Conservation (phyloP, 345 rosid genomes). For the Gossypium arboreum region DNA sequence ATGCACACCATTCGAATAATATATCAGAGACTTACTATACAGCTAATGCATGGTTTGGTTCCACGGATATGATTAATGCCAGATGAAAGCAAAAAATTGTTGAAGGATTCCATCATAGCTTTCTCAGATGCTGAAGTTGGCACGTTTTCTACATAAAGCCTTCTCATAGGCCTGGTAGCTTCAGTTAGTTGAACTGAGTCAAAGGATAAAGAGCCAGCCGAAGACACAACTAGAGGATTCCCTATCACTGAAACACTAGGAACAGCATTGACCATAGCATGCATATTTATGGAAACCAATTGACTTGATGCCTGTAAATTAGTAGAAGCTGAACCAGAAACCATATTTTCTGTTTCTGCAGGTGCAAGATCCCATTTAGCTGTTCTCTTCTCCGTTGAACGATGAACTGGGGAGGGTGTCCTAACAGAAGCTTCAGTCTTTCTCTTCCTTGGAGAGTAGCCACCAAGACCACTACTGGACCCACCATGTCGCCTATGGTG, state of each 20-base stretch:
- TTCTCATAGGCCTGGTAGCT: slow-evolving; percentile 81
- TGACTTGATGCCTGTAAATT: slow-evolving; percentile 39
- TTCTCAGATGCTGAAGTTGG: slow-evolving; percentile 81
- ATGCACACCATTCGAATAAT: slow-evolving; percentile 12
- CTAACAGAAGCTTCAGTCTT: slow-evolving; percentile 54
- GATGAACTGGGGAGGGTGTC: slow-evolving; percentile 66
- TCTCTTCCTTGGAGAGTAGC: slow-evolving; percentile 91
- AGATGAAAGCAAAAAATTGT: slow-evolving; percentile 61
- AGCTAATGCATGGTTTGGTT: slow-evolving; percentile 82
- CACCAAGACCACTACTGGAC: slow-evolving; percentile 76
- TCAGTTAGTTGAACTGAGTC: slow-evolving; percentile 84
- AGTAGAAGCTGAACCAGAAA: slow-evolving; percentile 38
- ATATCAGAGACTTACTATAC: slow-evolving; percentile 61
- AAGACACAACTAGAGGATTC: slow-evolving; percentile 39
- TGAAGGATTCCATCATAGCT: slow-evolving; percentile 61
- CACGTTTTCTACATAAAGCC: slow-evolving; percentile 79
- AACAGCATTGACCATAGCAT: slow-evolving; percentile 38
- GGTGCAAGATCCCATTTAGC: slow-evolving; percentile 86
- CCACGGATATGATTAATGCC: slow-evolving; percentile 60
- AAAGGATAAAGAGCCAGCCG: slow-evolving; percentile 34
- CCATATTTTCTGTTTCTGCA: slow-evolving; percentile 26
- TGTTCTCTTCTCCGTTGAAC: slow-evolving; percentile 62
- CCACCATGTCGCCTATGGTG: slow-evolving; percentile 50
- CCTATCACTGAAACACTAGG: slow-evolving; percentile 32
- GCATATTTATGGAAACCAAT: slow-evolving; percentile 33